Conservation (phyloP, 208 protist species). For the Trypanosoma cruzi region DNA sequence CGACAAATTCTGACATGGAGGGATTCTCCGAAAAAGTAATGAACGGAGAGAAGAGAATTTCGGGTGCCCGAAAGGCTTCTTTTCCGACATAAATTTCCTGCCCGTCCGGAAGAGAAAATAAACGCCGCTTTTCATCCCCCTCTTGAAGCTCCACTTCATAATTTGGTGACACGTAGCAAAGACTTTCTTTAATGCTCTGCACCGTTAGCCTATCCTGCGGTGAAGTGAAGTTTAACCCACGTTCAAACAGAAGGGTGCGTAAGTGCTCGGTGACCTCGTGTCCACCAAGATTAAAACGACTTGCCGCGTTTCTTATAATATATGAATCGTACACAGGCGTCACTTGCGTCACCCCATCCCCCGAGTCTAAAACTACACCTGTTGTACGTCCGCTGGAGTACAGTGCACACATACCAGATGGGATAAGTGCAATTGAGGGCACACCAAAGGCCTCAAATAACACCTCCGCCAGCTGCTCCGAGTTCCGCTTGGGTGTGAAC, state of each 20-base stretch:
- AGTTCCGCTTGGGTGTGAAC: slow-evolving; percentile 90
- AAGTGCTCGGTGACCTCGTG: slow-evolving; percentile 44
- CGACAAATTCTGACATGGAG: slow-evolving; percentile 47
- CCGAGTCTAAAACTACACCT: slow-evolving; percentile 97
- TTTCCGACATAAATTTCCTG: slow-evolving; percentile 37
- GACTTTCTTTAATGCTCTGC: slow-evolving; percentile 42
- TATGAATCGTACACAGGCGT: slow-evolving; percentile 96
- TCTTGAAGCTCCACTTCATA: slow-evolving; percentile 34
- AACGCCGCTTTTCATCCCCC: not conserved
- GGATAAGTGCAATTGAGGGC: slow-evolving; percentile 77
- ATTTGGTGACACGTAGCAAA: slow-evolving; percentile 36
- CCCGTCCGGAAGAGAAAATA: slow-evolving; percentile 54
- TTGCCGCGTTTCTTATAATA: slow-evolving; percentile 33
- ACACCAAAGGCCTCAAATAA: slow-evolving; percentile 96
- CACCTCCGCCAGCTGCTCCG: slow-evolving; percentile 76
- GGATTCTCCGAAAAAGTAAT: slow-evolving; percentile 23
- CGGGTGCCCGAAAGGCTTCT: slow-evolving; percentile 51
- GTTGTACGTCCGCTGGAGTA: slow-evolving; percentile 95
- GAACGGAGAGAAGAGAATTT: slow-evolving; percentile 58
- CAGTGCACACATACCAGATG: slow-evolving; percentile 85
- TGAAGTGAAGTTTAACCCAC: slow-evolving; percentile 73
- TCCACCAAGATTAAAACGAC: slow-evolving; percentile 43
- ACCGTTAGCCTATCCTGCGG: slow-evolving; percentile 24
- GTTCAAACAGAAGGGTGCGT: slow-evolving; percentile 28
- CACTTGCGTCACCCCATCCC: slow-evolving; percentile 97